A percentile compares a stretch with the other conserved stretches of the same genome.
Conservation (phyloP, 148 eudicot genomes). For the Chenopodium suecicum region DNA sequence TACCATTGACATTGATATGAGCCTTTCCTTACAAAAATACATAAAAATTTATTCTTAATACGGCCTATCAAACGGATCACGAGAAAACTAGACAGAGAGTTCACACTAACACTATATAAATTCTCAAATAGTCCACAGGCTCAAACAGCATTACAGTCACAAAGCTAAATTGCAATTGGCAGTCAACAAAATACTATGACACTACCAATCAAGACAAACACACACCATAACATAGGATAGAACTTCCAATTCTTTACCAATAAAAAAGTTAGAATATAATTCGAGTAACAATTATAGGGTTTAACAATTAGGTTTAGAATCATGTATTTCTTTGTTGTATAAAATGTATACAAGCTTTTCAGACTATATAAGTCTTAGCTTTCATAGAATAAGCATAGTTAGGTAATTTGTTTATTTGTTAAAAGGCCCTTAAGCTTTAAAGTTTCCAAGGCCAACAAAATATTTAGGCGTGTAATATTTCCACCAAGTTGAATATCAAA, state of each 20-base stretch:
- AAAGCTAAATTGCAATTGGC: background rate
- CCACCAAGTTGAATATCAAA: constrained; percentile 17
- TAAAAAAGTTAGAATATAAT: too few species aligned
- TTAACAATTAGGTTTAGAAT: constrained; percentile 22
- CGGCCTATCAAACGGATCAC: background rate
- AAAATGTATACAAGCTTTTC: constrained; percentile 12
- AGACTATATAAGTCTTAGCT: constrained; percentile 1
- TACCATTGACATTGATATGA: background rate
- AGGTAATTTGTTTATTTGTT: constrained; percentile 37
- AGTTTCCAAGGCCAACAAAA: constrained; percentile 4
- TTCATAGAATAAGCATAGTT: constrained; percentile 26
- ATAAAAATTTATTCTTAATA: too few species aligned
- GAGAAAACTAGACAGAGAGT: background rate
- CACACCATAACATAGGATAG: too few species aligned
- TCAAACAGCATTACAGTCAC: background rate
- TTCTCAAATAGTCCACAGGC: background rate
- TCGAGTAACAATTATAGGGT: constrained; percentile 14
- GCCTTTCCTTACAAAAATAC: background rate
- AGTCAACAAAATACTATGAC: background rate
- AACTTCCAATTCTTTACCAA: too few species aligned
- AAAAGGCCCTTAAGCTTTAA: constrained; percentile 11
- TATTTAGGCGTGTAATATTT: constrained; percentile 19
- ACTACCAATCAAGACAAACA: background rate
- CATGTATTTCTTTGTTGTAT: constrained; percentile 28
- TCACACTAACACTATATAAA: background rate